These are phyloP conservation scores for Phytopythium aichiense DNA, from an alignment of 352 stramenopile species.

Conservation along the genomic window DNA sequence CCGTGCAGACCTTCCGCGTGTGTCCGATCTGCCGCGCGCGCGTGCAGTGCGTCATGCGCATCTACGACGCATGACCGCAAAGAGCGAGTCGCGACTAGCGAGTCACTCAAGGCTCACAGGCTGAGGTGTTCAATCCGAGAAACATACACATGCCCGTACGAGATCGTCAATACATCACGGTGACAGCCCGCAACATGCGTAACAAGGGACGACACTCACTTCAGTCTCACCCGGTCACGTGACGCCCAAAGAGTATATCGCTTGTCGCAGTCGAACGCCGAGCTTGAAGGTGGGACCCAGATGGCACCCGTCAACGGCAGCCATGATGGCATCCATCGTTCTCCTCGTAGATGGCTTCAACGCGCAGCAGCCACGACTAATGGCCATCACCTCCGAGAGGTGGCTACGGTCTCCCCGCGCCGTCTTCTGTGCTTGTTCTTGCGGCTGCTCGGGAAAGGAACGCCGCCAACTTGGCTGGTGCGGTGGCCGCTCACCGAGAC, in stretches of 20 bases:
- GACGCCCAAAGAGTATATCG: not conserved
- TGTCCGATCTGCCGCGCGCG: constrained; percentile 46
- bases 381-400: not conserved
- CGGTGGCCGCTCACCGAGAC: not conserved
- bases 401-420: not conserved
- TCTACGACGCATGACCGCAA: constrained; percentile 23
- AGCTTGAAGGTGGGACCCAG: not conserved
- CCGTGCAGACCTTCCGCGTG: constrained; percentile 21
- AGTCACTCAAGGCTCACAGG: too few relatives aligned
- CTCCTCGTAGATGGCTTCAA: not conserved
- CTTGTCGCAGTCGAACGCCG: not conserved
- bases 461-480: not conserved
- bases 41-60: constrained; percentile 34
- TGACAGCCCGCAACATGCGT: too few relatives aligned
- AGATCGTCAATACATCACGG: too few relatives aligned
- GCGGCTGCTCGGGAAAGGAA: not conserved
- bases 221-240: not conserved
- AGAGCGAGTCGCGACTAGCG: too few relatives aligned
- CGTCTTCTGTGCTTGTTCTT: not conserved
- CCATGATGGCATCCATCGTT: not conserved
- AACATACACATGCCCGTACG: too few relatives aligned
- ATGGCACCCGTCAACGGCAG: not conserved
- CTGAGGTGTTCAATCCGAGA: too few relatives aligned
- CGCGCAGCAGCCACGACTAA: not conserved
- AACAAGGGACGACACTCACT: too few relatives aligned